Evolutionary conservation across 148 eudicot genomes (phyloP).

Genomic region (Cornus controversa): DNA sequence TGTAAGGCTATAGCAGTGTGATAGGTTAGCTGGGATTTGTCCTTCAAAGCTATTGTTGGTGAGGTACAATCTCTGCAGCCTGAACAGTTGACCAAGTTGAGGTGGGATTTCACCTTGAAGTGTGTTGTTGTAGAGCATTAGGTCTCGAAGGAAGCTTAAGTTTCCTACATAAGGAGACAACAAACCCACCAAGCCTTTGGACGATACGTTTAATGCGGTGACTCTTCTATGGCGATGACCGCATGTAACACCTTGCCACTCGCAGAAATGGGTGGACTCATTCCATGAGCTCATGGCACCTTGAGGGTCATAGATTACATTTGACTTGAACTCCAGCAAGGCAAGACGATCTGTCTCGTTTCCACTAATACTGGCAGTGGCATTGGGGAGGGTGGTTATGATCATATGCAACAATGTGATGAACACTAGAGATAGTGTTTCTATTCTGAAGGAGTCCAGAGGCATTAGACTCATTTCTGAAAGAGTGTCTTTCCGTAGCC

Average conservation of each 20-base stretch:
- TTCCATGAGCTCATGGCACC: slow-evolving; percentile 18
- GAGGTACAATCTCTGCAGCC: not conserved
- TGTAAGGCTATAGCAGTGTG: slow-evolving; percentile 11
- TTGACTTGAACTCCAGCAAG: slow-evolving; percentile 19
- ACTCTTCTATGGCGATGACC: slow-evolving; percentile 12
- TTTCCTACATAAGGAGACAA: slow-evolving; percentile 28
- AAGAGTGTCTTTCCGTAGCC: not conserved
- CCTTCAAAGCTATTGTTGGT: slow-evolving; percentile 12
- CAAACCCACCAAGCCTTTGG: slow-evolving; percentile 14
- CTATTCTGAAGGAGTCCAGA: not conserved
- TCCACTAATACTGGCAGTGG: not conserved
- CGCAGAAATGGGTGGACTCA: slow-evolving; percentile 6
- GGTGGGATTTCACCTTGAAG: slow-evolving; percentile 22
- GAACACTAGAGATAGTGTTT: not conserved
- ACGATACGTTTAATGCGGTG: slow-evolving; percentile 4
- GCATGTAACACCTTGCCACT: slow-evolving; percentile 27
- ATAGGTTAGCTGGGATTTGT: slow-evolving; percentile 15
- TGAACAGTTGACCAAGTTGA: slow-evolving; percentile 7
- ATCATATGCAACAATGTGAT: not conserved
- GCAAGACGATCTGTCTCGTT: slow-evolving; percentile 16
- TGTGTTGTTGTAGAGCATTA: slow-evolving; percentile 12
- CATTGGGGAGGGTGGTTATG: not conserved
- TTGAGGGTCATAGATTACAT: slow-evolving; percentile 5
- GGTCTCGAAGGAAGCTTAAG: slow-evolving; percentile 17
- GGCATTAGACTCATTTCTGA: not conserved